phyloP scores from a whole-genome alignment of 495 filamentous ascomycete species.

The Penicillium crystallinum region DNA sequence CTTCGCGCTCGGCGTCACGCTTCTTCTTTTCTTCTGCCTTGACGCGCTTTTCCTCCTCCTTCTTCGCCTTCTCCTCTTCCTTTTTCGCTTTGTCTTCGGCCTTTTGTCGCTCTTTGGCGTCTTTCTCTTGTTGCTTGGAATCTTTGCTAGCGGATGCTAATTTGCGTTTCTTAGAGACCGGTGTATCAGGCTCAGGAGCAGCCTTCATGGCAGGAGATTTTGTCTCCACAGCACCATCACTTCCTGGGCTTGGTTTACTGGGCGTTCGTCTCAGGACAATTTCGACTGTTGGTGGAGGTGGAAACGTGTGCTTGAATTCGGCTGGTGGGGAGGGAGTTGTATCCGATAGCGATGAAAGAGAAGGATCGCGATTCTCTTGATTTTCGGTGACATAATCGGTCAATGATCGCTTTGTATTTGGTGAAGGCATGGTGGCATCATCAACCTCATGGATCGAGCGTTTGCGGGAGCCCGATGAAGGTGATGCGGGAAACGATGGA shows the following conservation, averaged over 20 bases:
- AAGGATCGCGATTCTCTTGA: constrained; percentile 28
- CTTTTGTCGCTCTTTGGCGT: constrained; percentile 45
- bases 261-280: background rate
- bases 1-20: constrained; percentile 38
- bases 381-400: constrained; percentile 12
- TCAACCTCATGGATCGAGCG: constrained; percentile 31
- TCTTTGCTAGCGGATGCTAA: constrained; percentile 50
- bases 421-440: constrained; percentile 13
- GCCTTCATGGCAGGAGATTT: background rate
- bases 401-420: constrained; percentile 13
- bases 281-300: constrained; percentile 5
- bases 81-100: constrained; percentile 40
- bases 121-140: constrained; percentile 49
- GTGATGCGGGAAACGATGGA: constrained; percentile 12
- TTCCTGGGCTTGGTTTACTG: background rate
- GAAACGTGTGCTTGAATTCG: background rate
- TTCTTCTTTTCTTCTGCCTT: constrained; percentile 41
- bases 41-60: constrained; percentile 34
- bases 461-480: constrained; percentile 21
- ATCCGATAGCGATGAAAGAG: background rate
- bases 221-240: background rate
- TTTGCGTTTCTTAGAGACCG: constrained; percentile 47
- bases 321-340: background rate
- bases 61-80: constrained; percentile 41
- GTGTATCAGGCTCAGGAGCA: constrained; percentile 2